Evolutionary conservation across 2,329 filamentous ascomycete species (phyloP).

Genomic region (Massarina eburnea): DNA sequence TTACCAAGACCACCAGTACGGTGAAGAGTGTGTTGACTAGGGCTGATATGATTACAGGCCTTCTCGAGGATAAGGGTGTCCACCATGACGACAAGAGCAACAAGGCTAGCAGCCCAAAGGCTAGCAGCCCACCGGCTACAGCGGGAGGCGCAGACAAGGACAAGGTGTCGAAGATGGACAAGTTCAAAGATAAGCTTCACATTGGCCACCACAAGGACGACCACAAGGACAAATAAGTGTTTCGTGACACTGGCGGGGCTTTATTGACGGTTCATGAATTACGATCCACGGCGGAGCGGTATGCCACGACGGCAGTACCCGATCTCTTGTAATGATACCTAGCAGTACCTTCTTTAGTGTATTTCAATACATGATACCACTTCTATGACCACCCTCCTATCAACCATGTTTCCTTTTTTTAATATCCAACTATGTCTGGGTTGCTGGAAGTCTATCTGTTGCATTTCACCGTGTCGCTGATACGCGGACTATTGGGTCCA

Average conservation of each 20-base stretch:
- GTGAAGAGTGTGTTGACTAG: slow-evolving; percentile 20
- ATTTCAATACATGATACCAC: no score
- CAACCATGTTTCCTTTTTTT: no score
- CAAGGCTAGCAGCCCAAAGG: slow-evolving; percentile 19
- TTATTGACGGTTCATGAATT: background rate
- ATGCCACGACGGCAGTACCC: background rate
- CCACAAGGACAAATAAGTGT: slow-evolving; percentile 23
- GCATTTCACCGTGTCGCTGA: no score
- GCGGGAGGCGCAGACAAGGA: slow-evolving; percentile 26
- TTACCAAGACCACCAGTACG: slow-evolving; percentile 20
- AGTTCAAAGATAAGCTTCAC: slow-evolving; percentile 72
- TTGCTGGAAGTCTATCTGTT: no score
- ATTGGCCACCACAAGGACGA: no score
- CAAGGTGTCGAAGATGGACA: slow-evolving; percentile 60
- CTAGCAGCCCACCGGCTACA: slow-evolving; percentile 14
- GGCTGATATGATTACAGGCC: slow-evolving; percentile 48
- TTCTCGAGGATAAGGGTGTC: slow-evolving; percentile 58
- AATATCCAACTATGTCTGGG: no score
- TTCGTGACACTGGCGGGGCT: background rate
- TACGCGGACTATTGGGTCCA: no score
- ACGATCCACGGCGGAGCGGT: background rate
- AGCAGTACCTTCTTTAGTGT: no score
- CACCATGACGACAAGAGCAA: slow-evolving; percentile 30
- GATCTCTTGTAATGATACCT: no score
- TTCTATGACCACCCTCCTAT: no score